Percentiles rank a stretch among this genome's conserved stretches.
These are phyloP conservation scores for Suhomyces sp. DNA, from an alignment of 805 yeast species.

Conservation along the genomic window DNA sequence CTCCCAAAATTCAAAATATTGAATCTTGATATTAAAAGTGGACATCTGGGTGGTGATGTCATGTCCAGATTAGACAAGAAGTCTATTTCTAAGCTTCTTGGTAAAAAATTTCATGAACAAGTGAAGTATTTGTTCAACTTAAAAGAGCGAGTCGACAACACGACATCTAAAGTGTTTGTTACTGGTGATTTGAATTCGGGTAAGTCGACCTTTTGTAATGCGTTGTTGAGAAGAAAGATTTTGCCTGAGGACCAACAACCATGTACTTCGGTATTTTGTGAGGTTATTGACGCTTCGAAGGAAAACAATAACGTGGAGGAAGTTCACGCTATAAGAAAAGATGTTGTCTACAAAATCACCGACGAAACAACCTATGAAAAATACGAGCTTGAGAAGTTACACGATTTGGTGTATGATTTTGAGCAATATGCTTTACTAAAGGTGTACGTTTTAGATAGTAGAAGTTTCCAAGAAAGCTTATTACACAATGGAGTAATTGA, in stretches of 20 bases:
- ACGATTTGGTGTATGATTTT: slow-evolving; percentile 68
- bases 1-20: slow-evolving; percentile 56
- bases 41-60: slow-evolving; percentile 42
- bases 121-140: slow-evolving; percentile 67
- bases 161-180: slow-evolving; percentile 88
- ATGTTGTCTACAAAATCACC: slow-evolving; percentile 45
- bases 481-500: slow-evolving; percentile 89
- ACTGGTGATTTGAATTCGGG: slow-evolving; percentile 98
- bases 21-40: slow-evolving; percentile 59
- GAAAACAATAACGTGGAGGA: slow-evolving; percentile 78
- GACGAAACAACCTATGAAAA: slow-evolving; percentile 68
- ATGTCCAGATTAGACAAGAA: slow-evolving; percentile 62
- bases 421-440: slow-evolving; percentile 72
- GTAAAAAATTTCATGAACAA: slow-evolving; percentile 64
- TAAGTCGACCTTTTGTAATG: slow-evolving; percentile 92
- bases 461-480: slow-evolving; percentile 67
- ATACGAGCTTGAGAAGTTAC: slow-evolving; percentile 54
- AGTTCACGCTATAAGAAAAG: slow-evolving; percentile 84
- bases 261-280: slow-evolving; percentile 94
- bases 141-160: slow-evolving; percentile 83
- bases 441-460: slow-evolving; percentile 76
- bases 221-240: slow-evolving; percentile 70
- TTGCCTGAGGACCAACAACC: slow-evolving; percentile 98
- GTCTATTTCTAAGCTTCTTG: slow-evolving; percentile 68
- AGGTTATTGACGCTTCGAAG: slow-evolving; percentile 74